Evolutionary conservation across 495 filamentous ascomycete species (phyloP).

Genomic region (Aspergillus asperescens): DNA sequence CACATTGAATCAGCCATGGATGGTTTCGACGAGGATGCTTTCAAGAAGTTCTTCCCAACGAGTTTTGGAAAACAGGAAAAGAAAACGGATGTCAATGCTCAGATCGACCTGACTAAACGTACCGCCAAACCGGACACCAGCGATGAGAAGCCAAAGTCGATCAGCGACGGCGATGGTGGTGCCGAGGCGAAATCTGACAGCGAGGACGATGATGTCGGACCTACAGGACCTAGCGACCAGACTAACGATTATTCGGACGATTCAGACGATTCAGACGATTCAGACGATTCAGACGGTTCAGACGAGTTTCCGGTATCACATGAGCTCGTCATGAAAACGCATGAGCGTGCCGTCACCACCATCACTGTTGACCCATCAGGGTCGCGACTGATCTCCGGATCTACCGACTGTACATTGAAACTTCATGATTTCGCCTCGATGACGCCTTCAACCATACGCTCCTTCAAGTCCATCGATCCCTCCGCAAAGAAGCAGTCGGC

Average conservation of each 20-base stretch:
- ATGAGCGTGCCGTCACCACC: constrained; percentile 82
- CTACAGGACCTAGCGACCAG: constrained; percentile 14
- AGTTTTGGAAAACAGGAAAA: constrained; percentile 82
- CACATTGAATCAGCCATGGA: constrained; percentile 35
- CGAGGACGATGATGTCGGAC: constrained; percentile 18
- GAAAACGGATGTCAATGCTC: constrained; percentile 65
- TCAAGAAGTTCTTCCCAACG: constrained; percentile 74
- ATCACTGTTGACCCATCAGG: constrained; percentile 81
- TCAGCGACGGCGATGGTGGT: constrained; percentile 8
- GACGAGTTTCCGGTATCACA: constrained; percentile 94
- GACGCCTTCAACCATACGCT: constrained; percentile 87
- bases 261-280: constrained; percentile 27
- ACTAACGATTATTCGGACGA: constrained; percentile 47
- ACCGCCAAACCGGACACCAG: constrained; percentile 23
- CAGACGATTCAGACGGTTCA: constrained; percentile 58
- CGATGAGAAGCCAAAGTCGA: constrained; percentile 21
- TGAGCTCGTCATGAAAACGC: constrained; percentile 84
- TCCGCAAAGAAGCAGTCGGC: constrained; percentile 67
- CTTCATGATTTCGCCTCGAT: constrained; percentile 93
- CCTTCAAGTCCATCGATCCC: constrained; percentile 90
- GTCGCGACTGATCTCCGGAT: constrained; percentile 77
- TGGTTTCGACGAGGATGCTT: constrained; percentile 73
- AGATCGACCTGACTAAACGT: constrained; percentile 74
- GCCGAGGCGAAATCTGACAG: constrained; percentile 11
- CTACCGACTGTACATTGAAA: constrained; percentile 85